These are phyloP conservation scores for Xylaria sp. DNA, from an alignment of 2,329 filamentous ascomycete genomes.

Conservation along the genomic window DNA sequence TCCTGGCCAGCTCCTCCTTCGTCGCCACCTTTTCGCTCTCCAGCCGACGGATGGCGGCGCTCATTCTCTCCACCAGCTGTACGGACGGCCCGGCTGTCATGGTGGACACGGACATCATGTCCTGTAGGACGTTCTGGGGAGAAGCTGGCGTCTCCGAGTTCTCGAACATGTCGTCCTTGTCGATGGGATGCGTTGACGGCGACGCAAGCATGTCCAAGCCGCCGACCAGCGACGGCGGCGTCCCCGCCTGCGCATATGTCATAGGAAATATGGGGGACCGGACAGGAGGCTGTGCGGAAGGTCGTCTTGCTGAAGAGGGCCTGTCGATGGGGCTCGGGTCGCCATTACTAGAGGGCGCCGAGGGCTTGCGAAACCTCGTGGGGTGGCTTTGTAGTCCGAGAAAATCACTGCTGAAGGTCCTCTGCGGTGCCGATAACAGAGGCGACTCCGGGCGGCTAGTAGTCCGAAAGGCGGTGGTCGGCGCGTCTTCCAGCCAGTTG, in stretches of 20 bases:
- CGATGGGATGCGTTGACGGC: constrained; percentile 47
- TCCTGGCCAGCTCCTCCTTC: constrained; percentile 80
- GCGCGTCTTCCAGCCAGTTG: constrained; percentile 57
- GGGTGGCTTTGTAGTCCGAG: constrained; percentile 48
- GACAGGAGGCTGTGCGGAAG: constrained; percentile 51
- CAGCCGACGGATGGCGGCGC: constrained; percentile 83
- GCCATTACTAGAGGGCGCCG: constrained; percentile 54
- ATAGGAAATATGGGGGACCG: constrained; percentile 46
- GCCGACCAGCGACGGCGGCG: constrained; percentile 49
- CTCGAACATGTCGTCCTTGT: constrained; percentile 53
- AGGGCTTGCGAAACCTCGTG: constrained; percentile 49
- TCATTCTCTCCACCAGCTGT: constrained; percentile 95
- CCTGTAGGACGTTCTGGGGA: constrained; percentile 72
- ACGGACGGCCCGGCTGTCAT: constrained; percentile 89
- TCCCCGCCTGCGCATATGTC: constrained; percentile 39
- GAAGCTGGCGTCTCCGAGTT: constrained; percentile 60
- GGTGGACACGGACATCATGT: constrained; percentile 87
- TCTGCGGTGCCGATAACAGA: constrained; percentile 49
- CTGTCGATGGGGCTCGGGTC: constrained; percentile 46
- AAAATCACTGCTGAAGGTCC: constrained; percentile 59
- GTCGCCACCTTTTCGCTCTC: constrained; percentile 89
- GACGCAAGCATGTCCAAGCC: constrained; percentile 49
- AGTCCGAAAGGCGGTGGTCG: constrained; percentile 45
- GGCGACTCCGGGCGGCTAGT: constrained; percentile 60
- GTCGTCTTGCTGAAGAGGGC: constrained; percentile 48